Evolutionary conservation across 148 eudicot genomes (phyloP).

Genomic region (Vaccinium vitisidaea): DNA sequence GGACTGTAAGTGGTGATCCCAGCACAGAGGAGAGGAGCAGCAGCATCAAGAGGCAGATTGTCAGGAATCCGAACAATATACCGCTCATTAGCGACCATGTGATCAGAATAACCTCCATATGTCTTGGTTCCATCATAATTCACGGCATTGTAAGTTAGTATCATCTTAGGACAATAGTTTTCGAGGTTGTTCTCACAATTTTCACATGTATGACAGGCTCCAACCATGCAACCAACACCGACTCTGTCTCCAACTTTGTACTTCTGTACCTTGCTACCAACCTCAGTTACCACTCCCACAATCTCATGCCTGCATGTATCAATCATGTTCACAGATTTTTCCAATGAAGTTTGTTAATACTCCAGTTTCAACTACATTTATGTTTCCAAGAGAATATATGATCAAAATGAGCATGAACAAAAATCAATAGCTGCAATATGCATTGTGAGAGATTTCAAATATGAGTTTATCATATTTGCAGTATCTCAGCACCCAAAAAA

Average conservation of each 20-base stretch:
- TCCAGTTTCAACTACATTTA: not conserved
- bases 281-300: conserved; percentile 15
- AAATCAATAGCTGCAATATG: not conserved
- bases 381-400: not conserved
- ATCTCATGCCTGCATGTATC: conserved; percentile 6
- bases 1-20: conserved; percentile 36
- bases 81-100: conserved; percentile 31
- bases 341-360: not conserved
- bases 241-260: conserved; percentile 23
- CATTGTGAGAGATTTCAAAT: not conserved
- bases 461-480: not conserved
- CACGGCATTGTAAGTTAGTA: not conserved
- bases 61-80: conserved; percentile 27
- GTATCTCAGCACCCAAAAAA: not conserved
- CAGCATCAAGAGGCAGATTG: conserved; percentile 25
- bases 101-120: conserved; percentile 39
- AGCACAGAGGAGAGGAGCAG: conserved; percentile 35
- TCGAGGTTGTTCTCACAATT: conserved; percentile 11
- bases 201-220: conserved; percentile 14
- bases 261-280: conserved; percentile 18
- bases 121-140: conserved; percentile 28
- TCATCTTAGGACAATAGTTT: conserved; percentile 14
- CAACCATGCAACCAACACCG: conserved; percentile 22
- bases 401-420: not conserved
- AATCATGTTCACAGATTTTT: not conserved